A percentile compares a stretch with the other conserved stretches of the same genome.
phyloP scores from a whole-genome alignment of 768 basidiomycete species.

The Crassisporium funariophilum region DNA sequence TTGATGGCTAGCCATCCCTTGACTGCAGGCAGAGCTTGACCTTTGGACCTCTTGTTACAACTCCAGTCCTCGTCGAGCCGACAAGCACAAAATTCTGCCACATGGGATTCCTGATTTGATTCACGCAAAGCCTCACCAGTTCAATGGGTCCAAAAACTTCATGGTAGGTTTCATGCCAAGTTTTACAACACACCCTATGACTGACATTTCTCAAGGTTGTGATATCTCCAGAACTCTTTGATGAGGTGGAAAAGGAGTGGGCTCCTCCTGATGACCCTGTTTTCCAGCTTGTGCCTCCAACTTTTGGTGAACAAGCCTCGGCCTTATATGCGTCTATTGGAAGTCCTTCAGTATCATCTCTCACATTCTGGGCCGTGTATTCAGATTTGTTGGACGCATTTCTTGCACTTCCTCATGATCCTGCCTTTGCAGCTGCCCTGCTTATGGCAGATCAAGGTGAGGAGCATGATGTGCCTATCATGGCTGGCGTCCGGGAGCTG shows the following conservation, averaged over 20 bases:
- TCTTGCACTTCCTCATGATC: background rate
- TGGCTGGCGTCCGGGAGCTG: background rate
- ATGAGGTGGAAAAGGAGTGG: background rate
- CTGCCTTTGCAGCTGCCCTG: background rate
- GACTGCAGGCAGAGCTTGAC: conserved; percentile 38
- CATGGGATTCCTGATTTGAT: background rate
- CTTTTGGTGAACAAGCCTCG: background rate
- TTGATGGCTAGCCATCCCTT: conserved; percentile 39
- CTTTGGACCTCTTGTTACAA: background rate
- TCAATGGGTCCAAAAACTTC: background rate
- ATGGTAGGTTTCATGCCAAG: background rate
- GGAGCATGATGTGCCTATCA: background rate
- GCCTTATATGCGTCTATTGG: background rate
- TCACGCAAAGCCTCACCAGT: background rate
- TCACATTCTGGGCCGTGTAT: background rate
- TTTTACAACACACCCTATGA: background rate
- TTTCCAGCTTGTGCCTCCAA: background rate
- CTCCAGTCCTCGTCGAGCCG: background rate
- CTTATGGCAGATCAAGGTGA: background rate
- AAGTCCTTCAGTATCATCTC: background rate
- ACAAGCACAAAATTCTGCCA: background rate
- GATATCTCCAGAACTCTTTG: background rate
- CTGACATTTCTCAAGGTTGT: background rate
- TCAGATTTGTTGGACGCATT: background rate
- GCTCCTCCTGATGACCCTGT: background rate